These are phyloP conservation scores for Pseudocercospora vitis DNA, from an alignment of 2,329 filamentous ascomycete species.

Conservation along the genomic window DNA sequence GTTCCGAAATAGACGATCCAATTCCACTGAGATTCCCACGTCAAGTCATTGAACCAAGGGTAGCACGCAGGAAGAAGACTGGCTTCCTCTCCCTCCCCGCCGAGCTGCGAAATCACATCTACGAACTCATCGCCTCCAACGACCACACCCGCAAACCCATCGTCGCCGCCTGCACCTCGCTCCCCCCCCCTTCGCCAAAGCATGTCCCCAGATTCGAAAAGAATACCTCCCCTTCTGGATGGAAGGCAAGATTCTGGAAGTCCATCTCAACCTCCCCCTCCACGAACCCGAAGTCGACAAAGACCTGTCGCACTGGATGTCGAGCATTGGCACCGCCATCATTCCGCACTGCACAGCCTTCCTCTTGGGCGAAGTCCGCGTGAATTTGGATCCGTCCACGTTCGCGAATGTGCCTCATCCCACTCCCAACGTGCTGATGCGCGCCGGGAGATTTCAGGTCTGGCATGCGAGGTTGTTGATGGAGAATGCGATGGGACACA, in stretches of 20 bases:
- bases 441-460: background rate
- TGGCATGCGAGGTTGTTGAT: background rate
- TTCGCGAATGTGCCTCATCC: background rate
- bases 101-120: conserved; percentile 23
- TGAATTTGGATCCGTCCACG: background rate
- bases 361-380: background rate
- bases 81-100: conserved; percentile 14
- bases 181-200: background rate
- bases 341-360: background rate
- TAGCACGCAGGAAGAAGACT: background rate
- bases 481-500: background rate
- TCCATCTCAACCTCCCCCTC: background rate
- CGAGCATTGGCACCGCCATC: background rate
- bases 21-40: background rate
- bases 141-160: background rate
- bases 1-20: background rate
- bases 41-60: background rate
- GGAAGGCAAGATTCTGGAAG: background rate
- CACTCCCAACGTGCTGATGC: background rate
- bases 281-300: background rate
- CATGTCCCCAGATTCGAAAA: background rate
- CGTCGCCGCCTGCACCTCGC: background rate
- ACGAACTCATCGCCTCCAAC: background rate
- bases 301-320: background rate
- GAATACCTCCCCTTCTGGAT: conserved; percentile 2